Conservation (phyloP, 768 basidiomycete genomes). For the Xerocomus spinulosus region DNA sequence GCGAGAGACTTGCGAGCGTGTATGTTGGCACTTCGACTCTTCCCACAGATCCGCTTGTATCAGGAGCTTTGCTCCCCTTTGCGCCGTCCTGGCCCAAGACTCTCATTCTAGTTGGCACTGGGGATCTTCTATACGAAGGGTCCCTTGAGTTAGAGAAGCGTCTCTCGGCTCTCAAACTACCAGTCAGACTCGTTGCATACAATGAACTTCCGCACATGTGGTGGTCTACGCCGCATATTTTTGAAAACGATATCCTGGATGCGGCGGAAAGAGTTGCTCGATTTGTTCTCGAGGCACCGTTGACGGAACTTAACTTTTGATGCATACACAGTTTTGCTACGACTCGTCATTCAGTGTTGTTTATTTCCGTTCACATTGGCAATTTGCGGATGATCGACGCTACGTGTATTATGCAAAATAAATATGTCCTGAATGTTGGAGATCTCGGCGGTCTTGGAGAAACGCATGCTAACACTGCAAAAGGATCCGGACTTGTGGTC, state of each 20-base stretch:
- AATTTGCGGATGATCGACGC: too few species aligned
- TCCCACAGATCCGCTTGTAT: constrained; percentile 16
- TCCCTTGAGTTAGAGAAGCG: constrained; percentile 10
- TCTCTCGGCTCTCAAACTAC: background rate
- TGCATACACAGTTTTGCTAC: too few species aligned
- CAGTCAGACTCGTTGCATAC: constrained; percentile 26
- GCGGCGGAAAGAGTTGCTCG: constrained; percentile 8
- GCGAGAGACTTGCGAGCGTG: background rate
- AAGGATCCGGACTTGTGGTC: too few species aligned
- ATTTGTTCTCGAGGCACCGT: background rate
- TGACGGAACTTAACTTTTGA: too few species aligned
- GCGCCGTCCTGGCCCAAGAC: constrained; percentile 20
- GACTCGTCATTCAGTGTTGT: too few species aligned
- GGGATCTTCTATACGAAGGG: constrained; percentile 11
- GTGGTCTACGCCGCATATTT: constrained; percentile 17
- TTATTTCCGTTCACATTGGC: too few species aligned
- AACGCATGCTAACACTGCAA: too few species aligned
- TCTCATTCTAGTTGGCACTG: constrained; percentile 17
- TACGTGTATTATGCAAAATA: too few species aligned
- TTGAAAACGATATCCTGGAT: constrained; percentile 11
- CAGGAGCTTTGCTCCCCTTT: constrained; percentile 16
- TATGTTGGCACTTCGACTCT: constrained; percentile 15
- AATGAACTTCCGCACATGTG: constrained; percentile 19
- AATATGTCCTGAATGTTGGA: too few species aligned
- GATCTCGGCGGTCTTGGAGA: too few species aligned